Base-by-base conservation (phyloP, 1,139 yeast species). In the Pneumocystis sp. region DNA sequence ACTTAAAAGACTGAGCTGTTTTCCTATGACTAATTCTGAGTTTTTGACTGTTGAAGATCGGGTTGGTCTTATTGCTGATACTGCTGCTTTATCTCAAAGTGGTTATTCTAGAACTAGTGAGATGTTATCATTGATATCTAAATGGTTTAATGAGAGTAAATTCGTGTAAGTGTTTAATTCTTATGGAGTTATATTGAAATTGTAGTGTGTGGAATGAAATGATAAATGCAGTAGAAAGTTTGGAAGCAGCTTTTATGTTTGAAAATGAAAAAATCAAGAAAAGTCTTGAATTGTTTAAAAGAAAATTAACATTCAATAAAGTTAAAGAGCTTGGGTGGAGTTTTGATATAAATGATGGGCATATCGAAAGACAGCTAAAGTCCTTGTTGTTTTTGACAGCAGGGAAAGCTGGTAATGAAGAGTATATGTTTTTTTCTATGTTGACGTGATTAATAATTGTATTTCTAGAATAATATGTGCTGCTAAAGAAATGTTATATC, bases 21-120 rank as follows among this genome's bases (percentile, higher is more conserved):
- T 89, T 64, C 90, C 89, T 67, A 61, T 37, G 15, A 50, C 50
- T 31, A 78, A 78, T 57, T 79, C 79, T 25, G 87, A 89, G 40
- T 78, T 82, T 70, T 80, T 89, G 70, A 81, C 91, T 7, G 89
- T 86, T 64, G 91, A 87, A 74, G 96, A 89, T 75, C 85, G 95
- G 75, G 86, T 87, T 66, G 95, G 95, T 65, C 82, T 89, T 70
- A 88, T 89, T 63, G 89, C 95, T 35, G 96, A 89, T 77, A 87
- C 89, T 35, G 85, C 82, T 65, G 82, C 91, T 10, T 81, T 88
- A 70, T 82, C 93, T 2, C 77, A 85, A 19, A 83, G 90, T 61
- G 96, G 96, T 21, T 85, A 83, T 73, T 83, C 86, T 68, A 79
- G 85, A 66, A 85, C 95, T 39, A 79, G 85, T 15, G 84, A 81